Percentiles rank a stretch among this genome's conserved stretches.
These are phyloP conservation scores for Mucor circinelloides DNA, from an alignment of 371 early-diverging fungal species.

Conservation along the genomic window DNA sequence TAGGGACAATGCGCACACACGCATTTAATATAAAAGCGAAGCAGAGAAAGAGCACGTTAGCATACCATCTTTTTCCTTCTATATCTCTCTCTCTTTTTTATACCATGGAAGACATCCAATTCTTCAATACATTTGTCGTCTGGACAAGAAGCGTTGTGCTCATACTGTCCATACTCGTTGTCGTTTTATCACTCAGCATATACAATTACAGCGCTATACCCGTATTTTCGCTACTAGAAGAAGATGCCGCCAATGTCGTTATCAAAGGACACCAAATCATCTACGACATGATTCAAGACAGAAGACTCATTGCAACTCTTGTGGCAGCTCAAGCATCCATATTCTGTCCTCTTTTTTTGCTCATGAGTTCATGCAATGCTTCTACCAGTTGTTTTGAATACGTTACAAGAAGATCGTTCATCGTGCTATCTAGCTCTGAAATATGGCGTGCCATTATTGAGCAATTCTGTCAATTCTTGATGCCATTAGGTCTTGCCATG, in stretches of 20 bases:
- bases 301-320: constrained; percentile 46
- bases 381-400: neutral
- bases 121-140: constrained; percentile 2
- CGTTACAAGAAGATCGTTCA: neutral
- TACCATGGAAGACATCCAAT: neutral
- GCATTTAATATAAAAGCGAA: neutral
- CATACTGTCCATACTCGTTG: constrained; percentile 14
- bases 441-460: constrained; percentile 19
- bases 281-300: constrained; percentile 30
- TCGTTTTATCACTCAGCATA: constrained; percentile 17
- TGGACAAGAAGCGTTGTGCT: constrained; percentile 20
- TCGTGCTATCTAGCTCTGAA: neutral
- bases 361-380: neutral
- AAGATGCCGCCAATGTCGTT: neutral
- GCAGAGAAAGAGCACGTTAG: neutral
- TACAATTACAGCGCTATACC: constrained; percentile 14
- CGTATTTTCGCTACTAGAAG: constrained; percentile 12
- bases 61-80: neutral
- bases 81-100: neutral
- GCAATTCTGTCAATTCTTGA: constrained; percentile 35
- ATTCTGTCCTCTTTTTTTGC: constrained; percentile 37
- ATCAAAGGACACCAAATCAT: neutral
- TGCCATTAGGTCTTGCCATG: constrained; percentile 43
- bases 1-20: neutral
- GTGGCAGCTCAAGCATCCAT: constrained; percentile 51